phyloP scores from a whole-genome alignment of 2,329 filamentous ascomycete genomes.

The Fusarium stilboides region DNA sequence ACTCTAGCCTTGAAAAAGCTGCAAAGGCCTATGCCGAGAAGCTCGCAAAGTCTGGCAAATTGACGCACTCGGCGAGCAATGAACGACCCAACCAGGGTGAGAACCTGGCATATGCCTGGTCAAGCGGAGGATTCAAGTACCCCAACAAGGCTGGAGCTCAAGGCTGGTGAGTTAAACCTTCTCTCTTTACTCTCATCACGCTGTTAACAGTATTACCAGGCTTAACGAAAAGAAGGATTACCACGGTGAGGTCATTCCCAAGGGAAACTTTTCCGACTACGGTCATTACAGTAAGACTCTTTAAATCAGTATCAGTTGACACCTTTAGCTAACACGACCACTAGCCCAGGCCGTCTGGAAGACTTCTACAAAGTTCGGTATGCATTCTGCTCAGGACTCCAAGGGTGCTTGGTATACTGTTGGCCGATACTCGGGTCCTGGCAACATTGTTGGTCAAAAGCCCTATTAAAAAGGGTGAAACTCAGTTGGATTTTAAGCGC shows the following conservation, averaged over 20 bases:
- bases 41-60: constrained; percentile 32
- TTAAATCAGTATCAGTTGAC: accelerated
- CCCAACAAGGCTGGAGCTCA: constrained; percentile 34
- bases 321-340: not conserved
- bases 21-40: constrained; percentile 39
- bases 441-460: constrained; percentile 52
- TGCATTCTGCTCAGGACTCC: constrained; percentile 48
- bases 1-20: constrained; percentile 20
- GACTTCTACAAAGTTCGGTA: constrained; percentile 52
- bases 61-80: constrained; percentile 26
- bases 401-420: constrained; percentile 54
- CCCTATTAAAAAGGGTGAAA: constrained; percentile 40
- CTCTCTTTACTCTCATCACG: accelerated
- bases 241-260: constrained; percentile 39
- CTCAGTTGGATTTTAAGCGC: accelerated
- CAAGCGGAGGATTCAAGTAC: constrained; percentile 20
- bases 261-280: constrained; percentile 45
- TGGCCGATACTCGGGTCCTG: constrained; percentile 53
- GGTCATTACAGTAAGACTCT: constrained; percentile 50
- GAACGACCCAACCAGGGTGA: constrained; percentile 41
- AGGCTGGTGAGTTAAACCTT: constrained; percentile 27
- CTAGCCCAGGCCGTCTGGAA: constrained; percentile 54
- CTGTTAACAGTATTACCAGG: constrained; percentile 8
- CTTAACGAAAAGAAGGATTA: constrained; percentile 40
- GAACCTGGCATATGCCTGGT: constrained; percentile 43